Evolutionary conservation across 2,329 filamentous ascomycete genomes (phyloP), one percentile per base, ranked within the genome.

Genomic region (Aureobasidium sp.): DNA sequence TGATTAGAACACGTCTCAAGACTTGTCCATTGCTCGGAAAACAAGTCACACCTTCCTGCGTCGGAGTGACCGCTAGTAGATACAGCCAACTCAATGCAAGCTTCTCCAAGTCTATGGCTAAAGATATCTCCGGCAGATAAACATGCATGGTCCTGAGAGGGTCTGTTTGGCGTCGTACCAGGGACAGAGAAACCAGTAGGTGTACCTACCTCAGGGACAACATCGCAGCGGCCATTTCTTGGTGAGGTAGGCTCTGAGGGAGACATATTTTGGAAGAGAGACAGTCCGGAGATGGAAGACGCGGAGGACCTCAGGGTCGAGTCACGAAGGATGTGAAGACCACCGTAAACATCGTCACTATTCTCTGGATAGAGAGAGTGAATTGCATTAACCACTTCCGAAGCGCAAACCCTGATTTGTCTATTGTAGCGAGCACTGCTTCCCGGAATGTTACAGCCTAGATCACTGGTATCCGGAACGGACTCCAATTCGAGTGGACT

Each of bases 331-430:
- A 32, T 49, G 5, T 57, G 45, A 7, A 52, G 32, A 29, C 47
- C 41, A 5, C 34, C 30, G 13, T n/a, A 39, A 10, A 47, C 66
- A 39, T 75, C 79, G 1, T 87, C 90, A 39, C 80, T 79, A 1
- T 88, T 86, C 68, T 90, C 87, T 0, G 92, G 92, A 69, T 92
- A 96, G 15, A 97, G 82, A 11, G 88, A 87, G 72, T 94, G 90
- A 65, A 95, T 83, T 68, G 96, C 76, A 3, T 90, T 92, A 39
- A 88, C 79, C 66, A 96, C 78, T 72, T 97, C 92, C 44, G 88
- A 83, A 39, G 90, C 85, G 69, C 88, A 90, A 66, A 96, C 2
- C 13, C 36, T 59, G 7, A 71, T 41, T 6, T 60, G 62, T 36
- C 55, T 61, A 8, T 21, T 44, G 11, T 29, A 21, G 7, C 10